Evolutionary conservation across 495 filamentous ascomycete genomes (phyloP).

Genomic region (Bacidia gigantensis): DNA sequence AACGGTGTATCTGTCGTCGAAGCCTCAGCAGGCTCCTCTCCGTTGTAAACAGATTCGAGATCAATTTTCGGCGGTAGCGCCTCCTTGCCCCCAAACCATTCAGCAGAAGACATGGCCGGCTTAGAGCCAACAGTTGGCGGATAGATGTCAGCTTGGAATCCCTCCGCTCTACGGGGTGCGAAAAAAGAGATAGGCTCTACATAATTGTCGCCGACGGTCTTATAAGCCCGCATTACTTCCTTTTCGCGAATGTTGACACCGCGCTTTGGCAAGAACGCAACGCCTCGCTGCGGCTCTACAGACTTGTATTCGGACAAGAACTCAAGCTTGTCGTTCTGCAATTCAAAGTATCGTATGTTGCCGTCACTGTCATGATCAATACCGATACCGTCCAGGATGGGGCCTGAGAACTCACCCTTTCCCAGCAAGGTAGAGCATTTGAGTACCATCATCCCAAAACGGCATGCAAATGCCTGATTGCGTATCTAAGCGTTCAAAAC

Average conservation of each 20-base stretch:
- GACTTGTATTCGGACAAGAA: conserved; percentile 94
- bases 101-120: conserved; percentile 60
- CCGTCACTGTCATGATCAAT: conserved; percentile 51
- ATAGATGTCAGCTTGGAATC: conserved; percentile 95
- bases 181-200: conserved; percentile 97
- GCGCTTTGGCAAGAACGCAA: conserved; percentile 90
- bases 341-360: conserved; percentile 97
- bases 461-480: conserved; percentile 98
- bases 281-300: conserved; percentile 77
- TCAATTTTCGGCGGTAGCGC: conserved; percentile 81
- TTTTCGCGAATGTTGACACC: conserved; percentile 95
- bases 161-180: conserved; percentile 87
- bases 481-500: conserved; percentile 76
- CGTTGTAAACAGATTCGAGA: conserved; percentile 81
- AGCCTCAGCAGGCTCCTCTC: conserved; percentile 60
- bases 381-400: neutral
- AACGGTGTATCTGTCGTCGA: too few relatives aligned
- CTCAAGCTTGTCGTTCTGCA: conserved; percentile 95
- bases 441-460: conserved; percentile 96
- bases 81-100: conserved; percentile 80
- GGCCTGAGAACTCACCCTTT: conserved; percentile 57
- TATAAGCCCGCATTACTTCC: conserved; percentile 88
- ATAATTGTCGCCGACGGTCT: conserved; percentile 86
- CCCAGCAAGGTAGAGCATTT: conserved; percentile 85
- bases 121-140: conserved; percentile 66